phyloP scores from a whole-genome alignment of 305 asterid species.

The Plantago coronopus region DNA sequence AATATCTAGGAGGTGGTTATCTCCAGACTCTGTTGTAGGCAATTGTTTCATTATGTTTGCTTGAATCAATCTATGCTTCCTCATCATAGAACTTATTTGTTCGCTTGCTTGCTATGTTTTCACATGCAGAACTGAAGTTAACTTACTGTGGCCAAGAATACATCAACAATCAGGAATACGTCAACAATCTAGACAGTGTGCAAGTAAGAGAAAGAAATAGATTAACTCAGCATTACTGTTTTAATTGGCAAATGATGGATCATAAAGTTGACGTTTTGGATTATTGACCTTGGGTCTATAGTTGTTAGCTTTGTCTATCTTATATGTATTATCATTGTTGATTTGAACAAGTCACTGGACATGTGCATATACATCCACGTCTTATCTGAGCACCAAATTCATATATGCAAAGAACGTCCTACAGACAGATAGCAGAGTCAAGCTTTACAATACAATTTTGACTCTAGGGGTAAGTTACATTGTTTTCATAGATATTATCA shows the following conservation, averaged over 20 bases:
- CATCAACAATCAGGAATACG: constrained; percentile 15
- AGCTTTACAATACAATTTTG: too few relatives aligned
- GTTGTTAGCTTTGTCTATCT: constrained; percentile 1
- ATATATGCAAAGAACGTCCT: too few relatives aligned
- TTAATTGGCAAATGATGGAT: constrained; percentile 2
- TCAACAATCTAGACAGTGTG: constrained; percentile 4
- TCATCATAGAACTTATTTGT: background rate
- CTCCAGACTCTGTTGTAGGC: constrained; percentile 7
- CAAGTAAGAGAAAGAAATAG: constrained; percentile 8
- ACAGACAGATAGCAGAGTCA: too few relatives aligned
- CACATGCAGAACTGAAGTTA: constrained; percentile 28
- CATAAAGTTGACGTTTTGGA: background rate
- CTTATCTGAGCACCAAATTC: too few relatives aligned
- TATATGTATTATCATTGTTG: background rate
- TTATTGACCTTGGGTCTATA: background rate
- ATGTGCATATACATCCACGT: too few relatives aligned
- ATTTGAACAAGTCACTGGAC: background rate
- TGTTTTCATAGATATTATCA: too few relatives aligned
- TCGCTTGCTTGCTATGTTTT: constrained; percentile 17
- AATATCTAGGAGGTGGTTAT: constrained; percentile 23
- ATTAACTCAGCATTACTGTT: constrained; percentile 6
- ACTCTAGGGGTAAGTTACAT: too few relatives aligned
- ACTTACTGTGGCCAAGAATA: constrained; percentile 14
- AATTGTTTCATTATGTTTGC: background rate
- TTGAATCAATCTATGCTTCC: background rate